These are phyloP conservation scores for Cryphonectria japonica DNA, from an alignment of 2,329 filamentous ascomycete genomes.

Conservation along the genomic window DNA sequence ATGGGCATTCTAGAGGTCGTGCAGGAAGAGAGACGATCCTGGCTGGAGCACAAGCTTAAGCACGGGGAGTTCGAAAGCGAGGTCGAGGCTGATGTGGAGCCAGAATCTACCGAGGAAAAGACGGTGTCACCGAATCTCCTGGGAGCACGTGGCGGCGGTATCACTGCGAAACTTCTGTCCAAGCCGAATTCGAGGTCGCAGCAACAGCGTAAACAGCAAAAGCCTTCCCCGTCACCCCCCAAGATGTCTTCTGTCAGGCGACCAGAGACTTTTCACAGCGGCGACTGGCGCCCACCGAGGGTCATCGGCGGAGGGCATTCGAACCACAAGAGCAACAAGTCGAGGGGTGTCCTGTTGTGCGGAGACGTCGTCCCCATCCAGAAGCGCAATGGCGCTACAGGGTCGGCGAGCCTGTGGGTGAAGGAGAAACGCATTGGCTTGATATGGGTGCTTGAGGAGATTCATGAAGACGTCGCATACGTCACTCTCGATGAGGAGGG, in stretches of 20 bases:
- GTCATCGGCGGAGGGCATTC: constrained; percentile 46
- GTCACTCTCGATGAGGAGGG: constrained; percentile 79
- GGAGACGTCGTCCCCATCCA: constrained; percentile 98
- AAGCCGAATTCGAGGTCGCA: constrained; percentile 70
- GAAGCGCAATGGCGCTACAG: constrained; percentile 89
- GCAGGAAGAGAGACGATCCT: constrained; percentile 82
- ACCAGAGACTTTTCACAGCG: constrained; percentile 66
- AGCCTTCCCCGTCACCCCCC: constrained; percentile 41
- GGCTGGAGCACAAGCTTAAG: constrained; percentile 84
- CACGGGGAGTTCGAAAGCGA: constrained; percentile 59
- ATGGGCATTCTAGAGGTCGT: constrained; percentile 96
- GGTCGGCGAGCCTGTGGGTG: constrained; percentile 95
- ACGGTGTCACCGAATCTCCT: constrained; percentile 57
- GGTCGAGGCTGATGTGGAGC: constrained; percentile 42
- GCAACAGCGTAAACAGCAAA: constrained; percentile 20
- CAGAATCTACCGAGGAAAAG: constrained; percentile 39
- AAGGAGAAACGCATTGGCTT: constrained; percentile 94
- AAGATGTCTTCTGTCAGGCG: constrained; percentile 57
- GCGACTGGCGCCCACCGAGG: constrained; percentile 59
- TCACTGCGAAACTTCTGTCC: constrained; percentile 85
- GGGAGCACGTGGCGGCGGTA: constrained; percentile 71
- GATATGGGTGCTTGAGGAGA: constrained; percentile 98
- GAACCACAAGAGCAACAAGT: constrained; percentile 71
- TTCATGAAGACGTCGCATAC: constrained; percentile 87
- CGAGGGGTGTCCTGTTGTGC: constrained; percentile 79